Conservation (phyloP, 1,139 yeast genomes). For the Cylindricascospora bacillispora region DNA sequence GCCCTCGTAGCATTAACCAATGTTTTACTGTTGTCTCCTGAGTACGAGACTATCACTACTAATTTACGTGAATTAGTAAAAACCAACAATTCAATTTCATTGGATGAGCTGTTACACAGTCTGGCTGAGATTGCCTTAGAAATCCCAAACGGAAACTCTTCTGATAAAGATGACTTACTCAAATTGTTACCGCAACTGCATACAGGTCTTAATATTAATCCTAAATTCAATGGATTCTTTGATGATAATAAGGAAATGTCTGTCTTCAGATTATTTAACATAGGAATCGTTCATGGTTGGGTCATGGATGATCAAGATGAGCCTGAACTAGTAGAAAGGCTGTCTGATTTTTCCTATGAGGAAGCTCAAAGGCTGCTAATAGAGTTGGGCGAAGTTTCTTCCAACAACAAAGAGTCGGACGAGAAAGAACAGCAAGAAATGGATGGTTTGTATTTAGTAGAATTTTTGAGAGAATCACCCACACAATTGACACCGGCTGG, state of each 20-base stretch:
- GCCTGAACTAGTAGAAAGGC: slow-evolving; percentile 16
- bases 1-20: slow-evolving; percentile 71
- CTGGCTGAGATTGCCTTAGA: slow-evolving; percentile 35
- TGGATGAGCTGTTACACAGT: slow-evolving; percentile 30
- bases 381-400: slow-evolving; percentile 25
- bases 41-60: slow-evolving; percentile 16
- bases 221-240: slow-evolving; percentile 56
- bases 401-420: slow-evolving; percentile 3
- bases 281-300: slow-evolving; percentile 43
- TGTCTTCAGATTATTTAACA: slow-evolving; percentile 34
- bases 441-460: slow-evolving; percentile 18
- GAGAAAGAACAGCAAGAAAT: slow-evolving; percentile 6
- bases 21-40: slow-evolving; percentile 38
- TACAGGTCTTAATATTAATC: slow-evolving; percentile 64
- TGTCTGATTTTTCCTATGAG: slow-evolving; percentile 33
- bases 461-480: slow-evolving; percentile 33
- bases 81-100: slow-evolving; percentile 18
- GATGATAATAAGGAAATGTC: slow-evolving; percentile 33
- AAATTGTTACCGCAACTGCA: slow-evolving; percentile 50
- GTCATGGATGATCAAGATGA: slow-evolving; percentile 25
- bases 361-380: slow-evolving; percentile 32
- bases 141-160: slow-evolving; percentile 9
- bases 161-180: slow-evolving; percentile 20
- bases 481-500: slow-evolving; percentile 69
- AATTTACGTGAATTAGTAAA: slow-evolving; percentile 20